Conservation (phyloP, 192 early-diverging fungal genomes). For the Coemansia sp. region DNA sequence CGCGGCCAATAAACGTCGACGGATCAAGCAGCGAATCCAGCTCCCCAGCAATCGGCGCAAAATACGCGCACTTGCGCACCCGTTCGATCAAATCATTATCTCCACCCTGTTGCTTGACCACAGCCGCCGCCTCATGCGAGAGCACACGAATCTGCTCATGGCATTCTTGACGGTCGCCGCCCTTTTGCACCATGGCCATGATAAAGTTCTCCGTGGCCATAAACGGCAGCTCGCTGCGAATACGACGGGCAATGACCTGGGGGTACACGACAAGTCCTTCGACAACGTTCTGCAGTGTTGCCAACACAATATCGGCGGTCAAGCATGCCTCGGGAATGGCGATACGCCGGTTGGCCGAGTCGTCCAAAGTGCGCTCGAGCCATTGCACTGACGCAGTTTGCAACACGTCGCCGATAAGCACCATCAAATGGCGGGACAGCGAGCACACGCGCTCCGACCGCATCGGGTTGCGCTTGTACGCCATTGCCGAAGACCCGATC, state of each 20-base stretch:
- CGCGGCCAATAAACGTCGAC: slow-evolving; percentile 88
- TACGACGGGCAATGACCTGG: slow-evolving; percentile 86
- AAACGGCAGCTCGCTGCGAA: slow-evolving; percentile 93
- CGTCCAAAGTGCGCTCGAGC: slow-evolving; percentile 97
- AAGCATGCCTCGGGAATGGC: slow-evolving; percentile 95
- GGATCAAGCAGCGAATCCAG: slow-evolving; percentile 80
- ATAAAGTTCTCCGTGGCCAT: slow-evolving; percentile 99
- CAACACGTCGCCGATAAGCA: slow-evolving; percentile 80
- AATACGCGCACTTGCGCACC: slow-evolving; percentile 78
- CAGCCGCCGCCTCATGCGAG: slow-evolving; percentile 84
- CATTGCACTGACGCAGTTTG: slow-evolving; percentile 92
- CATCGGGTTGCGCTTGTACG: slow-evolving; percentile 99
- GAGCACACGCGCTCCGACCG: slow-evolving; percentile 96
- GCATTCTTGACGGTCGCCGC: slow-evolving; percentile 91
- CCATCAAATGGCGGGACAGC: slow-evolving; percentile 91
- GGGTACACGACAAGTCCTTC: slow-evolving; percentile 98
- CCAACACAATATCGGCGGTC: slow-evolving; percentile 94
- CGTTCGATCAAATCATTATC: slow-evolving; percentile 96
- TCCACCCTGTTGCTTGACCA: slow-evolving; percentile 88
- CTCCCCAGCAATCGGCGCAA: slow-evolving; percentile 78
- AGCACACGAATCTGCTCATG: slow-evolving; percentile 97
- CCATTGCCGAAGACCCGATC: slow-evolving; percentile 98
- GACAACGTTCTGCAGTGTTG: slow-evolving; percentile 92
- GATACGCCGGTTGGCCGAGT: slow-evolving; percentile 95
- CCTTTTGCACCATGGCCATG: slow-evolving; percentile 97